Base-by-base conservation (phyloP, 1,284 basidiomycete genomes). In the Ceratobasidium theobromae region DNA sequence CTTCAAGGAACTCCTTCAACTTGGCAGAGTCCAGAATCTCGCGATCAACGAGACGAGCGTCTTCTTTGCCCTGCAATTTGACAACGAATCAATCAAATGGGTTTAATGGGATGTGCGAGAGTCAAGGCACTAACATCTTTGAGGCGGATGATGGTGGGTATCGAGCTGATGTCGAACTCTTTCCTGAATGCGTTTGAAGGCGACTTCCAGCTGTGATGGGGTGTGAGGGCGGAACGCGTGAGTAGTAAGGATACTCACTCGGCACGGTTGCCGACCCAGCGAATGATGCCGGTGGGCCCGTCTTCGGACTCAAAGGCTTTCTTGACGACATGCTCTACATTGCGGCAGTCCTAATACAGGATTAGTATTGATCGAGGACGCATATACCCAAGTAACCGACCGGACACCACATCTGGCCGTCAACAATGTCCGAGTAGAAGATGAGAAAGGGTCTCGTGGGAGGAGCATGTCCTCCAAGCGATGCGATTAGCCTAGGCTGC, bases 361-460 rank as follows among this genome's bases (percentile, higher is more conserved):
- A 55, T 45, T 18, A 45, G 28, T 5, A 33, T 33, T 25, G 35
- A n/a, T 25, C 14, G 28, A 30, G 8, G 14, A 11, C 53, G 53
- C 54, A 52, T 52, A 57, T 32, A 53, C 4, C 41, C 46, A 18
- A 41, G 18, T 16, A 30, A 30, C 68, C 35, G 23, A 69, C 68
- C 1, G 68, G 68, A 33, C 68, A 69, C 68, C 68, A 69, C 40
- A 69, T 66, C 46, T 65, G 55, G 18, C 68, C 68, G 53, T 64
- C 68, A 12, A 69, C 65, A 25, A 69, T 55, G 38, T 60, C 66
- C 6, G 68, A 69, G 18, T 69, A 69, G 52, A 69, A 69, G 38
- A 69, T 67, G 16, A 69, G 38, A 55, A 67, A 57, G 9, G 54
- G 66, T 33, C 66, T 32, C 21, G 55, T 60, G 23, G 66, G 55